phyloP scores from a whole-genome alignment of 306 rosid species.

The Pterocarpus santalinus region DNA sequence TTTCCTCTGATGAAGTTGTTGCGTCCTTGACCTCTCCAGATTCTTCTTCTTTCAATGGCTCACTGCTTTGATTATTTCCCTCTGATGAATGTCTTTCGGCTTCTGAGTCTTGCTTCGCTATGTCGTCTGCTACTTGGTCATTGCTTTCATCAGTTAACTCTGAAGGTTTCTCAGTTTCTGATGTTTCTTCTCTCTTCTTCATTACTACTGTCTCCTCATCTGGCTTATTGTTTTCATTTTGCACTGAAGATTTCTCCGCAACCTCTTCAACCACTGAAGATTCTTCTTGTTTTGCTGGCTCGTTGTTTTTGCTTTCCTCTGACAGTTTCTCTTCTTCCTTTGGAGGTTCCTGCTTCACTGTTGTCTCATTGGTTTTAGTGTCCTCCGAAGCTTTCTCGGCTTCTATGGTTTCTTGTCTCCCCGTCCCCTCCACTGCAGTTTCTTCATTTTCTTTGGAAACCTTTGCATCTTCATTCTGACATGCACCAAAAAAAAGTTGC shows the following conservation, averaged over 20 bases:
- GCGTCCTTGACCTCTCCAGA: not conserved
- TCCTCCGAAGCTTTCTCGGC: constrained; percentile 29
- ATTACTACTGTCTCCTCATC: not conserved
- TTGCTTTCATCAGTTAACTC: not conserved
- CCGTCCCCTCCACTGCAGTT: constrained; percentile 37
- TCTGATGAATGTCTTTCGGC: not conserved
- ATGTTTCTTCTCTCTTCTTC: not conserved
- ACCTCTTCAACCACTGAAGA: not conserved
- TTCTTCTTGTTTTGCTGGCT: constrained; percentile 32
- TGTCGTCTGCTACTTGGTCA: not conserved
- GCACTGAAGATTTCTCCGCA: not conserved
- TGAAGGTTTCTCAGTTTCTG: constrained; percentile 21
- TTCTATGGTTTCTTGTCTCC: constrained; percentile 31
- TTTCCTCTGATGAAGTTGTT: constrained; percentile 10
- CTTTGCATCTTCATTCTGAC: constrained; percentile 48
- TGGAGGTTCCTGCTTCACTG: constrained; percentile 38
- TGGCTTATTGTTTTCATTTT: not conserved
- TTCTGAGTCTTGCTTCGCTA: not conserved
- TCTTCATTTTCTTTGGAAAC: constrained; percentile 40
- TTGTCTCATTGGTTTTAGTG: constrained; percentile 10
- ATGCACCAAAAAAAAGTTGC: not conserved
- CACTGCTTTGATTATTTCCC: not conserved
- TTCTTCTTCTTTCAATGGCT: constrained; percentile 31
- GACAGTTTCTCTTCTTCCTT: constrained; percentile 34
- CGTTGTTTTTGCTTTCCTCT: constrained; percentile 31